Conservation (phyloP, 1,139 yeast genomes). For the Lodderomyces elongisporus region DNA sequence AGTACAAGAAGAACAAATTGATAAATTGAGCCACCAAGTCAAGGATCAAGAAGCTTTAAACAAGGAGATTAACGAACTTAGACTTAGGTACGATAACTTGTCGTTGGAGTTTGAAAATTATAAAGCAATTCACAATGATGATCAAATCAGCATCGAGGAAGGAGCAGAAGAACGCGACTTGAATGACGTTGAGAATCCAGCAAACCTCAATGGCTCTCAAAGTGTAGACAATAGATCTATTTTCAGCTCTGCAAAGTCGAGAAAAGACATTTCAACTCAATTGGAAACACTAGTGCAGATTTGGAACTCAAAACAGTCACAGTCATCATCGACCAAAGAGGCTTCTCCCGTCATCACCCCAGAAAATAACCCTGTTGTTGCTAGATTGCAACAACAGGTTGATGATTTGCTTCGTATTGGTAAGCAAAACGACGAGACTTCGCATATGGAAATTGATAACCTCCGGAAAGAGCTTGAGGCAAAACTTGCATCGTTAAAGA, state of each 20-base stretch:
- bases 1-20: constrained; percentile 47
- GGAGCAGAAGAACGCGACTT: constrained; percentile 10
- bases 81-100: constrained; percentile 40
- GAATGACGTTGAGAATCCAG: constrained; percentile 3
- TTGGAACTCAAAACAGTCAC: constrained; percentile 23
- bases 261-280: constrained; percentile 35
- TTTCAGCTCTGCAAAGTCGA: constrained; percentile 25
- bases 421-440: constrained; percentile 33
- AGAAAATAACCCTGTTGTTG: constrained; percentile 25
- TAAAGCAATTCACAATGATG: constrained; percentile 34
- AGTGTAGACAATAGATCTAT: constrained; percentile 20
- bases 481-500: constrained; percentile 32
- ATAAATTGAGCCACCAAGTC: constrained; percentile 36
- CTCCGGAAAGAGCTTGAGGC: constrained; percentile 32
- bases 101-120: constrained; percentile 42
- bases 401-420: constrained; percentile 40
- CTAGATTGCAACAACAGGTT: constrained; percentile 44
- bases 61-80: constrained; percentile 46
- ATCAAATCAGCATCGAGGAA: constrained; percentile 28
- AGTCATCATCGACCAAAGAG: constrained; percentile 8
- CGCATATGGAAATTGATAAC: constrained; percentile 29
- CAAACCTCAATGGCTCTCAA: no score
- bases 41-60: constrained; percentile 42
- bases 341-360: constrained; percentile 8
- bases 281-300: constrained; percentile 35